phyloP scores from a whole-genome alignment of 179 eudicot genomes.

The Nepenthes alata region DNA sequence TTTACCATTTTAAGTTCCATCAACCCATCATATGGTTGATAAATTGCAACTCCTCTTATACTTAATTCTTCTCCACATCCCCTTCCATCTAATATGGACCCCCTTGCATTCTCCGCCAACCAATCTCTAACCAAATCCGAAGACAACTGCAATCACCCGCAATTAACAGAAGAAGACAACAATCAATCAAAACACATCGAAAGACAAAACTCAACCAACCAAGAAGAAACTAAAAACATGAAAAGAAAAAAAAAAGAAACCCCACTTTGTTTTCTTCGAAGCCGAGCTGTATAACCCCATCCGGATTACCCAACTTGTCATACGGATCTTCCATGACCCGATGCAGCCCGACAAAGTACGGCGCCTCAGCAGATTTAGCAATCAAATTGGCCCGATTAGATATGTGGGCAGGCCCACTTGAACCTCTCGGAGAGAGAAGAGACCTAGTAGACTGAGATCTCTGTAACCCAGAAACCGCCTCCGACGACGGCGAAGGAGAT shows the following conservation, averaged over 20 bases:
- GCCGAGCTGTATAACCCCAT: conserved; percentile 71
- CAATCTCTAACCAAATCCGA: conserved; percentile 73
- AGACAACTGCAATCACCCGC: conserved; percentile 41
- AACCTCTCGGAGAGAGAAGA: conserved; percentile 42
- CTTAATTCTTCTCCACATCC: conserved; percentile 18
- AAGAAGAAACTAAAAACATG: neutral
- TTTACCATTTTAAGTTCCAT: conserved; percentile 60
- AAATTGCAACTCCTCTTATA: conserved; percentile 44
- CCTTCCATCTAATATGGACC: conserved; percentile 12
- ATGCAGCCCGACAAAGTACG: conserved; percentile 44
- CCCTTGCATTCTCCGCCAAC: conserved; percentile 37
- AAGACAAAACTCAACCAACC: neutral
- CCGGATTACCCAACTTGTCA: conserved; percentile 34
- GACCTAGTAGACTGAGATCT: conserved; percentile 52
- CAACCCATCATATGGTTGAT: conserved; percentile 72
- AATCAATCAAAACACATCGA: conserved; percentile 5
- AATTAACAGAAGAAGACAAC: neutral
- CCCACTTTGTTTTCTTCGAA: conserved; percentile 52
- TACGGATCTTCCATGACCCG: conserved; percentile 51
- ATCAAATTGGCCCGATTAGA: conserved; percentile 37
- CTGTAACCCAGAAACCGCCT: conserved; percentile 23
- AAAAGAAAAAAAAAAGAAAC: conserved; percentile 12
- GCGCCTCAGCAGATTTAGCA: conserved; percentile 34
- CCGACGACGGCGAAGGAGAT: conserved; percentile 15
- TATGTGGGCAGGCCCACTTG: conserved; percentile 34